phyloP scores from a whole-genome alignment of 2,329 filamentous ascomycete genomes.

The Talaromyces sp. region DNA sequence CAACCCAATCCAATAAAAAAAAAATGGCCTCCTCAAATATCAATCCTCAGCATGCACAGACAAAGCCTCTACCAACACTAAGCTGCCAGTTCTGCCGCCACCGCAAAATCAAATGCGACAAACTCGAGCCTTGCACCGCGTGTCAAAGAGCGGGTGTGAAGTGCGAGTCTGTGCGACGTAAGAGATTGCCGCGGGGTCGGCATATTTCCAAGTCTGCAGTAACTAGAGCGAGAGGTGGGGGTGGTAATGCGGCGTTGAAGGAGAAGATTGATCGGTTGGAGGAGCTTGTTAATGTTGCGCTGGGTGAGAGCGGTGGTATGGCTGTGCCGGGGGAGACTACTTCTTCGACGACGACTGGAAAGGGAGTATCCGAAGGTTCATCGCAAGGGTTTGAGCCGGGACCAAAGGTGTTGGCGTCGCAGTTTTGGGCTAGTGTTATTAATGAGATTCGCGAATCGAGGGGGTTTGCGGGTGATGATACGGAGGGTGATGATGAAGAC shows the following conservation, averaged over 20 bases:
- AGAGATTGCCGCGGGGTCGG: conserved; percentile 23
- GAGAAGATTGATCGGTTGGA: conserved; percentile 23
- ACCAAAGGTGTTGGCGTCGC: not conserved
- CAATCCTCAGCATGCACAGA: not conserved
- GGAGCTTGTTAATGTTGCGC: conserved; percentile 19
- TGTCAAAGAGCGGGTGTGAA: conserved; percentile 21
- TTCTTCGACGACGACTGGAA: not conserved
- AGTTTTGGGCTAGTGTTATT: not conserved
- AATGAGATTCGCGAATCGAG: conserved; percentile 9
- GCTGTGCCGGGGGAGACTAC: not conserved
- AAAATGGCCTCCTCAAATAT: not conserved
- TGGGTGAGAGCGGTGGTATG: not conserved
- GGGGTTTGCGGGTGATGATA: conserved; percentile 5
- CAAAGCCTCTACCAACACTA: conserved; percentile 14
- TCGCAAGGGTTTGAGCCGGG: not conserved
- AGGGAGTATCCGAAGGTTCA: too few species aligned
- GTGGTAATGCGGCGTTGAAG: conserved; percentile 5
- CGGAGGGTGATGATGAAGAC: conserved; percentile 2
- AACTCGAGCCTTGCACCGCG: conserved; percentile 25
- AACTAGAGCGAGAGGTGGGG: not conserved
- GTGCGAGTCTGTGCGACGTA: conserved; percentile 23
- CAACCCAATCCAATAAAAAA: not conserved
- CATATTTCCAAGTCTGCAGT: conserved; percentile 14
- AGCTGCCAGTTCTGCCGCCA: conserved; percentile 24
- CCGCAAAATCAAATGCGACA: conserved; percentile 25